A percentile compares a stretch with the other conserved stretches of the same genome.
Evolutionary conservation across 1,284 basidiomycete genomes (phyloP).

Genomic region (Moesziomyces parantarcticus): DNA sequence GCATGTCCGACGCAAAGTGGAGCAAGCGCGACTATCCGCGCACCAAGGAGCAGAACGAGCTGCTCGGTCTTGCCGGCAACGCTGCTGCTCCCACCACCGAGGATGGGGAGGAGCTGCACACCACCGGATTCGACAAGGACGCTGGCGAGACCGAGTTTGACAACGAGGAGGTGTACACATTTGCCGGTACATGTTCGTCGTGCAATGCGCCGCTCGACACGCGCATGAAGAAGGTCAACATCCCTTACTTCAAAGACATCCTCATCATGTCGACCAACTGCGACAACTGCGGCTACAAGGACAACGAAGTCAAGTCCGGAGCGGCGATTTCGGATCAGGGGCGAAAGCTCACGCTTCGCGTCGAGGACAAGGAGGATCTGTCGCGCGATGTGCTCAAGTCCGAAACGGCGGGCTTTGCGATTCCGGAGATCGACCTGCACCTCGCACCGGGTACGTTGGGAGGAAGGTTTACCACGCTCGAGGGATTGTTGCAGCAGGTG

Average conservation of each 20-base stretch:
- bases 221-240: slow-evolving; percentile 93
- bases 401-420: slow-evolving; percentile 82
- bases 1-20: slow-evolving; percentile 89
- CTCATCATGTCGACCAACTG: slow-evolving; percentile 99
- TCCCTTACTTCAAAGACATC: slow-evolving; percentile 99
- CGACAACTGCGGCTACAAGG: slow-evolving; percentile 90
- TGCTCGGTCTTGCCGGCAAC: slow-evolving; percentile 76
- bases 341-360: slow-evolving; percentile 86
- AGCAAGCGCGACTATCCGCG: slow-evolving; percentile 86
- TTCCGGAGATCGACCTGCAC: slow-evolving; percentile 94
- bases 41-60: slow-evolving; percentile 83
- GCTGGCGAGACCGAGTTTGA: slow-evolving; percentile 69
- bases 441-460: slow-evolving; percentile 94
- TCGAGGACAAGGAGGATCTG: slow-evolving; percentile 93
- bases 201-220: slow-evolving; percentile 87
- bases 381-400: slow-evolving; percentile 82
- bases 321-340: slow-evolving; percentile 86
- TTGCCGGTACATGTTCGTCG: slow-evolving; percentile 87
- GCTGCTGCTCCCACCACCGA: slow-evolving; percentile 61
- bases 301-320: slow-evolving; percentile 97
- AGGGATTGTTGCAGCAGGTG: slow-evolving; percentile 92
- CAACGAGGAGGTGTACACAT: slow-evolving; percentile 87
- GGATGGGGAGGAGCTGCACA: slow-evolving; percentile 65
- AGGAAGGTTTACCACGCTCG: slow-evolving; percentile 97
- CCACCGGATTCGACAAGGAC: slow-evolving; percentile 61